Evolutionary conservation across 169 alveolate species (phyloP).

Genomic region (Sarcocystis neurona): DNA sequence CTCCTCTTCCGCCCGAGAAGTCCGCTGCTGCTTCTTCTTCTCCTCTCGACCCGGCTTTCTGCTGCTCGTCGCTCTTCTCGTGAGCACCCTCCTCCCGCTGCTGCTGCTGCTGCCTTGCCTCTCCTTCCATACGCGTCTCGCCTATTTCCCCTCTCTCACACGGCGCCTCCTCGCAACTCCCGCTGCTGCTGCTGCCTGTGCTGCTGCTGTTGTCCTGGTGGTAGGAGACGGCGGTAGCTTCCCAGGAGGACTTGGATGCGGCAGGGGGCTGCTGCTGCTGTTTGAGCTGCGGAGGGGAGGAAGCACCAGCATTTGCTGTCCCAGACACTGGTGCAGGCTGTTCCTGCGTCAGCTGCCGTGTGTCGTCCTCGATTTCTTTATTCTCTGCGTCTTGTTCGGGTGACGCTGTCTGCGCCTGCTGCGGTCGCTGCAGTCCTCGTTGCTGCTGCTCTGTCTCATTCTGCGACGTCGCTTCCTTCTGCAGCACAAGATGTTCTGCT

Average conservation of each 20-base stretch:
- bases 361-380: neutral
- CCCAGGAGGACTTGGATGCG: no score
- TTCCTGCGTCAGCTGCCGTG: no score
- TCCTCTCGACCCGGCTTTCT: neutral
- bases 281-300: neutral
- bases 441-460: no score
- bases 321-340: no score
- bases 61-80: neutral
- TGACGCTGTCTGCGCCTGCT: neutral
- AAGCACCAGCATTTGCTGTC: no score
- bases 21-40: neutral
- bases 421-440: neutral
- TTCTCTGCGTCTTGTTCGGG: neutral
- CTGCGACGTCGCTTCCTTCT: no score
- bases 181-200: neutral
- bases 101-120: neutral
- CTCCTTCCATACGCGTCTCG: neutral
- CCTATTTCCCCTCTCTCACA: neutral
- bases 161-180: neutral
- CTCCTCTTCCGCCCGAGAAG: neutral
- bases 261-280: no score
- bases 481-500: no score
- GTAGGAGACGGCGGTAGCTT: no score
- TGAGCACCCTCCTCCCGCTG: neutral
- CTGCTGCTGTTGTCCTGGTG: neutral